A percentile compares a stretch with the other conserved stretches of the same genome.
Evolutionary conservation across 768 basidiomycete genomes (phyloP).

Genomic region (Termitomyces sp.): DNA sequence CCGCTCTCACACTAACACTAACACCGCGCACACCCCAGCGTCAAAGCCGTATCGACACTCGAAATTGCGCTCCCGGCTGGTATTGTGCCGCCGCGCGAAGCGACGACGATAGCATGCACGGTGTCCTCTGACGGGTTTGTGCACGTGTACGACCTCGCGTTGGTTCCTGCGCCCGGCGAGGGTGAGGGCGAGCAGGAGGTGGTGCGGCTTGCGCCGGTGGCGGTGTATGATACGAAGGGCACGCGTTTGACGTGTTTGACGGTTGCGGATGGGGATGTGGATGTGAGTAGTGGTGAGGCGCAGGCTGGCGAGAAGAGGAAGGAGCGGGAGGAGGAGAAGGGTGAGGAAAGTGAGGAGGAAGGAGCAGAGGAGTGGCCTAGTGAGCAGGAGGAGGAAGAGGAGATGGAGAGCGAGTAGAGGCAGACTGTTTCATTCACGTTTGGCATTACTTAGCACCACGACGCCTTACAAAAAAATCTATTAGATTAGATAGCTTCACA

Average conservation of each 20-base stretch:
- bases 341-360: conserved; percentile 4
- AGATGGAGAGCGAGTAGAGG: conserved; percentile 10
- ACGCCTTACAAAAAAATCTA: background rate
- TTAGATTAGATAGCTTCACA: conserved; percentile 32
- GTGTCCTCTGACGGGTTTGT: conserved; percentile 90
- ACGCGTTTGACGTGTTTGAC: conserved; percentile 22
- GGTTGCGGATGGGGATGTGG: conserved; percentile 26
- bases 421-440: no score
- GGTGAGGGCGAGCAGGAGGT: conserved; percentile 12
- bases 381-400: conserved; percentile 5
- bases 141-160: conserved; percentile 65
- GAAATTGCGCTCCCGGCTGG: conserved; percentile 47
- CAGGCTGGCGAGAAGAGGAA: conserved; percentile 17
- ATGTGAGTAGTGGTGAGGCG: background rate
- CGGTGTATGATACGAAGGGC: conserved; percentile 17
- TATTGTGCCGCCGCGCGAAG: conserved; percentile 19
- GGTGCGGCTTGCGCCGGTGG: conserved; percentile 17
- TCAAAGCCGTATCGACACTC: conserved; percentile 75
- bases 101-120: conserved; percentile 65
- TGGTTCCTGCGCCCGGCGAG: conserved; percentile 35
- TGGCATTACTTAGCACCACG: background rate
- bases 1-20: background rate
- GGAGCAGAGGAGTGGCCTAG: background rate
- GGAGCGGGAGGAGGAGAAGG: conserved; percentile 21
- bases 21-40: conserved; percentile 36